Conservation (phyloP, 108 stramenopile species). For the Conticribra weissflogii region DNA sequence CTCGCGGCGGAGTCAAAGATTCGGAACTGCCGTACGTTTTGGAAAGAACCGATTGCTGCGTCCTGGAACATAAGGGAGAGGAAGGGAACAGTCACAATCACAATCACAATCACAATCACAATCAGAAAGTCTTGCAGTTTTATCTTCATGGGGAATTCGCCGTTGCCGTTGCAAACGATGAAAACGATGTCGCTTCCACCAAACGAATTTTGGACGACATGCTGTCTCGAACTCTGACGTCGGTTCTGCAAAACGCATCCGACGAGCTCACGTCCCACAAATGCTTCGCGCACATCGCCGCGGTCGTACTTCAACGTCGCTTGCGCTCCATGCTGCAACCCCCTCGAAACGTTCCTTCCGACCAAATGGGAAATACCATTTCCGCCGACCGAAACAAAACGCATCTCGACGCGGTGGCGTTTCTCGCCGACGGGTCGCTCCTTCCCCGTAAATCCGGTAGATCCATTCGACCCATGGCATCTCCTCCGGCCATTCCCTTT, state of each 20-base stretch:
- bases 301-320: slow-evolving; percentile 64
- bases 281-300: slow-evolving; percentile 62
- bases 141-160: slow-evolving; percentile 14
- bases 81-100: not conserved
- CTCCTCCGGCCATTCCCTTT: slow-evolving; percentile 80
- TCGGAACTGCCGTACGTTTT: slow-evolving; percentile 60
- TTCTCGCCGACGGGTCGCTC: slow-evolving; percentile 80
- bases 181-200: not conserved
- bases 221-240: not conserved
- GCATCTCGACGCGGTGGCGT: slow-evolving; percentile 66
- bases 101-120: not conserved
- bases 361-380: not conserved
- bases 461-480: slow-evolving; percentile 71
- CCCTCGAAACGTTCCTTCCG: not conserved
- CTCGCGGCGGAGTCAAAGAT: slow-evolving; percentile 16
- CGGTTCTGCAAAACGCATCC: slow-evolving; percentile 5
- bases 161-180: not conserved
- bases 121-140: slow-evolving; percentile 8
- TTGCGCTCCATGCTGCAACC: slow-evolving; percentile 50
- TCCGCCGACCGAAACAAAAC: not conserved
- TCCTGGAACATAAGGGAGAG: slow-evolving; percentile 2
- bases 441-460: slow-evolving; percentile 85
- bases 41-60: slow-evolving; percentile 69
- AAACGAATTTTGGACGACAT: not conserved
- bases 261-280: slow-evolving; percentile 10